Base-by-base conservation (phyloP, 352 stramenopile genomes). In the Globisporangium lucens region DNA sequence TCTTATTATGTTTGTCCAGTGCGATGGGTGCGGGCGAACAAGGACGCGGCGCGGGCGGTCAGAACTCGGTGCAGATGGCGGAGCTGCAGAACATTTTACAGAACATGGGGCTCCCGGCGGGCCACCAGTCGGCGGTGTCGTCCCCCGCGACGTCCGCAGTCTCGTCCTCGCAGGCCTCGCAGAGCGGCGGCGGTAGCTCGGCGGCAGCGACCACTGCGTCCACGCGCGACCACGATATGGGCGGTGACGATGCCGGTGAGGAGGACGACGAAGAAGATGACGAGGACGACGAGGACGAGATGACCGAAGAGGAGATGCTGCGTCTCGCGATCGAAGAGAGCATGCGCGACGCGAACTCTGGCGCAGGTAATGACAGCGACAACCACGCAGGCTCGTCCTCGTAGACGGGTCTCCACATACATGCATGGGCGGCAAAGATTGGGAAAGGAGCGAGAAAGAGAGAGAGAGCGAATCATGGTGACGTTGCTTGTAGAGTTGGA, bases 41-140 rank as follows among this genome's bases (percentile, higher is more conserved):
- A 52, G 79, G 82, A 13, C 85, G 83, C 29, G 76, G 74, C 51
- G 69, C 69, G 0, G 77, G 75, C 35, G 71, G 71, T 7, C 75
- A 80, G 49, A 71, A 62, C 49, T 76, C 84, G 22, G 87, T 95
- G 58, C 87, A 96, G 61, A 93, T 95, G 78, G 87, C 88, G 59
- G 86, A 96, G 64, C 68, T 96, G 63, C 88, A 94, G 68, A 93
- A 89, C 65, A 96, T 96, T 49, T 64, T 96, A 61, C 88, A 96
- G 68, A 91, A 94, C 73, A 94, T 96, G 88, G 88, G 88, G 2
- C 75, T 96, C 29, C 88, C 88, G 6, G 76, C 86, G 15, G 76
- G 76, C 10, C 81, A 91, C 10, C 81, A 91, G 63, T 90, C 82
- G 63, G 75, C 77, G 24, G 83, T 82, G 61, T 88, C 83, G n/a